phyloP scores from a whole-genome alignment of 495 filamentous ascomycete species.

The Penicillium angulare region DNA sequence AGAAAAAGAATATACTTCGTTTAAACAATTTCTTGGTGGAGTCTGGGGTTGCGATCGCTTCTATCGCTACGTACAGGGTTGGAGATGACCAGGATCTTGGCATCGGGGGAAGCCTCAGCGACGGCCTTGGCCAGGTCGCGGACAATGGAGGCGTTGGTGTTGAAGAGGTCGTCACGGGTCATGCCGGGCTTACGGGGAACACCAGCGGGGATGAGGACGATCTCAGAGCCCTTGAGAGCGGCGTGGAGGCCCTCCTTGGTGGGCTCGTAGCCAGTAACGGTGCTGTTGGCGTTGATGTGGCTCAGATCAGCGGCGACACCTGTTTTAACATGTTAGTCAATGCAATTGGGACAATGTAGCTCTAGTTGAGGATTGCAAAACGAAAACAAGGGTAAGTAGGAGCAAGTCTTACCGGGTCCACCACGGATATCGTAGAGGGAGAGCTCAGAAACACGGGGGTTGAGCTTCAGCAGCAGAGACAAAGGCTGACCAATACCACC shows the following conservation, averaged over 20 bases:
- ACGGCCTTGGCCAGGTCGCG: conserved; percentile 96
- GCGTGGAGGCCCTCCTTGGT: conserved; percentile 70
- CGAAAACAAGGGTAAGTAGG: too few relatives aligned
- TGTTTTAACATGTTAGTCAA: conserved; percentile 28
- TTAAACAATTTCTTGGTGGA: too few relatives aligned
- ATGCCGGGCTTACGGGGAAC: conserved; percentile 99
- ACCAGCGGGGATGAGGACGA: conserved; percentile 96
- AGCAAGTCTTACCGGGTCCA: conserved; percentile 85
- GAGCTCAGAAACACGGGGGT: conserved; percentile 87
- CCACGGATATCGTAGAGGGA: conserved; percentile 96
- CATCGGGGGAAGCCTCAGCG: conserved; percentile 84
- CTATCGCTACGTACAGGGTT: conserved; percentile 88
- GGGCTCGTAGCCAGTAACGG: conserved; percentile 82
- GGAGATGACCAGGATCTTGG: conserved; percentile 95
- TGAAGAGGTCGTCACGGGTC: conserved; percentile 99
- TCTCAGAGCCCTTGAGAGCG: conserved; percentile 79
- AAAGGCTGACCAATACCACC: conserved; percentile 98
- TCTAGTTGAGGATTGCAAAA: background rate
- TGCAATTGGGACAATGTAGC: background rate
- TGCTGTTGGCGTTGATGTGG: conserved; percentile 99
- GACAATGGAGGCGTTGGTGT: conserved; percentile 99
- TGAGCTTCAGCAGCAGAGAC: conserved; percentile 96
- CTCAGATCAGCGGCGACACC: conserved; percentile 97
- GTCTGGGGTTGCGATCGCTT: too few relatives aligned
- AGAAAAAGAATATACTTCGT: too few relatives aligned